Conservation (phyloP, 495 filamentous ascomycete species). For the Aspergillus leporis region DNA sequence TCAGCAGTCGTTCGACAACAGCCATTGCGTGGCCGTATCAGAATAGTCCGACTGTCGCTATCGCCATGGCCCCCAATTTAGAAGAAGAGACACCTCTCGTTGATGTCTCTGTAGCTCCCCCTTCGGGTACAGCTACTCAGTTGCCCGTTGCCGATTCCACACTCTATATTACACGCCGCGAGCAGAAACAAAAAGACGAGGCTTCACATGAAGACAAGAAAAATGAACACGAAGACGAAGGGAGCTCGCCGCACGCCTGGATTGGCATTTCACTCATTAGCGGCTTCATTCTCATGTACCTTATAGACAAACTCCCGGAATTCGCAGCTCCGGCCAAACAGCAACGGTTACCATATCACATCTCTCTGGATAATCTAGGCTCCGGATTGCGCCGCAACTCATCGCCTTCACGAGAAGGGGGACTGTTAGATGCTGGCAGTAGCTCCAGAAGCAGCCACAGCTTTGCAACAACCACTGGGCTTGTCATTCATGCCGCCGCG, state of each 20-base stretch:
- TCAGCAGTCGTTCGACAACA: conserved; percentile 31
- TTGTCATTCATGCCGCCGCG: conserved; percentile 96
- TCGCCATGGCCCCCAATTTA: conserved; percentile 13
- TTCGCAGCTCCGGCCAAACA: conserved; percentile 59
- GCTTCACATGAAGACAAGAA: conserved; percentile 43
- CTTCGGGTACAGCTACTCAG: conserved; percentile 17
- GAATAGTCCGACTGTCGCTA: conserved; percentile 22
- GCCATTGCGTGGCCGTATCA: conserved; percentile 35
- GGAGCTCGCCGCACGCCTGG: conserved; percentile 63
- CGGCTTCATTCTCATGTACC: conserved; percentile 95
- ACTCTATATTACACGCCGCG: not conserved
- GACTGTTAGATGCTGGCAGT: conserved; percentile 35
- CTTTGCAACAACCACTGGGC: conserved; percentile 79
- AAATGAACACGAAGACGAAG: conserved; percentile 28
- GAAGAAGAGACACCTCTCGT: conserved; percentile 4
- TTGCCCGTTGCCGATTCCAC: not conserved
- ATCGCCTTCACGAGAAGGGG: conserved; percentile 47
- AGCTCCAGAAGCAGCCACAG: conserved; percentile 38
- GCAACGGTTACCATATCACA: conserved; percentile 62
- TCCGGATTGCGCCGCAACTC: conserved; percentile 53
- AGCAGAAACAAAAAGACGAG: conserved; percentile 31
- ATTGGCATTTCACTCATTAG: conserved; percentile 84
- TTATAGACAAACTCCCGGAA: conserved; percentile 85
- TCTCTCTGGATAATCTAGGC: conserved; percentile 77
- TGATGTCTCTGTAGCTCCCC: conserved; percentile 14